Evolutionary conservation across 2,329 filamentous ascomycete genomes (phyloP).

Genomic region (Colletotrichum godetiae): DNA sequence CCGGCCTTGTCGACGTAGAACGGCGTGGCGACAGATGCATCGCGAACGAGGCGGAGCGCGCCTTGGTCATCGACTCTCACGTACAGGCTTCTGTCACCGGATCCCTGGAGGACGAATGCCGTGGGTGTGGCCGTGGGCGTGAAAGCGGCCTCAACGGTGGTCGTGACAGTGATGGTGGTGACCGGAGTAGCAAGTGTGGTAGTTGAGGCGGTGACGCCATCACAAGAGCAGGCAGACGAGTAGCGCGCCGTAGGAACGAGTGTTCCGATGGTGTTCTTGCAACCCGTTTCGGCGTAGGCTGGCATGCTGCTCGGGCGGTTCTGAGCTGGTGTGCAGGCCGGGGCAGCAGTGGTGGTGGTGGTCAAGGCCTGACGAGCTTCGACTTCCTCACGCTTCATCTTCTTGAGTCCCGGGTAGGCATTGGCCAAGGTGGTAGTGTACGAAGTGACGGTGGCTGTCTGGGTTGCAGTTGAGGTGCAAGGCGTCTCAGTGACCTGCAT

Average conservation of each 20-base stretch:
- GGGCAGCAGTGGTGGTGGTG: background rate
- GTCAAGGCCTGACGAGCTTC: background rate
- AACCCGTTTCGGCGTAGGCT: constrained; percentile 1
- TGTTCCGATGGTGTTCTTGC: constrained; percentile 8
- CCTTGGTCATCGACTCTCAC: background rate
- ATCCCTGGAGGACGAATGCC: constrained; percentile 2
- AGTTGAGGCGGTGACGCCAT: constrained; percentile 52
- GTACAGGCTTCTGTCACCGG: background rate
- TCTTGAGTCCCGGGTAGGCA: constrained; percentile 2
- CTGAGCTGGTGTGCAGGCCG: constrained; percentile 10
- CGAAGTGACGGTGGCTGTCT: constrained; percentile 7
- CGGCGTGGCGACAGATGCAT: constrained; percentile 1
- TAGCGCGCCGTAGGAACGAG: constrained; percentile 40
- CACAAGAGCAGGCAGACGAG: constrained; percentile 56
- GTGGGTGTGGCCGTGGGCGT: constrained; percentile 17
- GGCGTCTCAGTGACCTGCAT: constrained; percentile 19
- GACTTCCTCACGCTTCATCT: constrained; percentile 8
- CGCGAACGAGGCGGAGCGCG: constrained; percentile 9
- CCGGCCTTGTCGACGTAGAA: constrained; percentile 23
- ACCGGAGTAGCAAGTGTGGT: constrained; percentile 51
- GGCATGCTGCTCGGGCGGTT: constrained; percentile 15
- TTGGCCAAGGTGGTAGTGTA: constrained; percentile 22
- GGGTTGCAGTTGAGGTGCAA: constrained; percentile 9
- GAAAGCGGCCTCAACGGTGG: constrained; percentile 40
- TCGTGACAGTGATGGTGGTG: constrained; percentile 53